Evolutionary conservation across 306 rosid genomes (phyloP).

Genomic region (Lablab purpureus): DNA sequence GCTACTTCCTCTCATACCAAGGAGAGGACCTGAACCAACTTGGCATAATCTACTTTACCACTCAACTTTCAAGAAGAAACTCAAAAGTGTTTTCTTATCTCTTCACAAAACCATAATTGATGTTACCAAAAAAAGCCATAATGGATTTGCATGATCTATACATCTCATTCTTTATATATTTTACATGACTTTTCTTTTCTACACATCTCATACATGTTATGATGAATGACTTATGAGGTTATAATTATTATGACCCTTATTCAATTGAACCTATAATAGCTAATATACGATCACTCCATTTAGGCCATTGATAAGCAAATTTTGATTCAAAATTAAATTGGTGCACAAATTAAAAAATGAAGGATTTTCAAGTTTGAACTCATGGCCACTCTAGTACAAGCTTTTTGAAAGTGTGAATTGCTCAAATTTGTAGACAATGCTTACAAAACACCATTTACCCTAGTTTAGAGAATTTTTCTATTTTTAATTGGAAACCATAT

Average conservation of each 20-base stretch:
- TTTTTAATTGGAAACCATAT: background rate
- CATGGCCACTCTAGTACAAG: background rate
- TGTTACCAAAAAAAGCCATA: background rate
- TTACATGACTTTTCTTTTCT: background rate
- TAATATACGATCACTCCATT: background rate
- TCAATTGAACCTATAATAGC: background rate
- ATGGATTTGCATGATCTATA: background rate
- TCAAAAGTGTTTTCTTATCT: background rate
- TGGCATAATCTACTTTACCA: slow-evolving; percentile 23
- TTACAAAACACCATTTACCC: background rate
- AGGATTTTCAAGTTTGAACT: background rate
- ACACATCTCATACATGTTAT: background rate
- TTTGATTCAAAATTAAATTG: background rate
- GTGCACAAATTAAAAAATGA: no score
- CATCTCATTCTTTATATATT: background rate
- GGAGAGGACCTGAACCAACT: slow-evolving; percentile 13
- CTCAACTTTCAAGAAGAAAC: background rate
- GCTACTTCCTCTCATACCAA: background rate
- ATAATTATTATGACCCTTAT: background rate
- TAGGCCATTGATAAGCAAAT: background rate
- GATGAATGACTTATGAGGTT: background rate
- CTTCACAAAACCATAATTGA: slow-evolving; percentile 4
- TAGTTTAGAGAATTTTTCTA: background rate
- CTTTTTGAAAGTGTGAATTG: background rate
- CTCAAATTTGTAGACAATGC: background rate